Conservation (phyloP, 2,329 filamentous ascomycete species). For the Pseudogymnoascus sp. region DNA sequence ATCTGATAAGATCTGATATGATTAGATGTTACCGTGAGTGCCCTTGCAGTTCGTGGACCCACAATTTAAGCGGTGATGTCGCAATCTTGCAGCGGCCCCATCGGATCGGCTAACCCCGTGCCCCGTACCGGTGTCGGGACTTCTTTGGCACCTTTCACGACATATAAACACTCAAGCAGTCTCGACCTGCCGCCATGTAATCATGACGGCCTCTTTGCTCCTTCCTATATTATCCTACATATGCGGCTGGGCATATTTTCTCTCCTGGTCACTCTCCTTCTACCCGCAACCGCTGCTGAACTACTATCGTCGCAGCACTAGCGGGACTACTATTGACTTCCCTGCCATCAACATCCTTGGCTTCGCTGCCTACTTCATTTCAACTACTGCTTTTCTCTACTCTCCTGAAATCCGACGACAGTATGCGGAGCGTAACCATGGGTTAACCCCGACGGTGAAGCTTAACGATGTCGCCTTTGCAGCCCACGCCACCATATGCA, state of each 20-base stretch:
- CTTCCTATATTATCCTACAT: constrained; percentile 40
- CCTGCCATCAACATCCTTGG: constrained; percentile 65
- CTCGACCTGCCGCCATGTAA: not conserved
- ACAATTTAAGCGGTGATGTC: not conserved
- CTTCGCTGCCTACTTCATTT: constrained; percentile 68
- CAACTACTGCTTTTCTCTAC: constrained; percentile 68
- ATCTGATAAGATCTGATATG: not conserved
- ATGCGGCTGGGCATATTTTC: constrained; percentile 64
- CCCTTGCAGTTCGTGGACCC: not conserved
- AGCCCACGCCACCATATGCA: constrained; percentile 67
- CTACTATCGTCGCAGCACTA: constrained; percentile 64
- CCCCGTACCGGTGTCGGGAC: not conserved
- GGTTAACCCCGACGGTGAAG: constrained; percentile 72
- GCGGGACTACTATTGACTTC: constrained; percentile 82
- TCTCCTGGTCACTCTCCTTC: constrained; percentile 80
- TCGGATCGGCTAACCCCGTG: not conserved
- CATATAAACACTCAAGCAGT: not conserved
- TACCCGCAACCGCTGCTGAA: constrained; percentile 87
- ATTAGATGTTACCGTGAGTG: not conserved
- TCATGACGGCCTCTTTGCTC: constrained; percentile 29
- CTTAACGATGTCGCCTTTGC: constrained; percentile 90
- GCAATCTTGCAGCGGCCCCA: not conserved
- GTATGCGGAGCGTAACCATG: constrained; percentile 72
- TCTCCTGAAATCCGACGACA: constrained; percentile 69
- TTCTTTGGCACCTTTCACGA: not conserved